Base-by-base conservation (phyloP, 164 flowering plant species). In the Kingdonia uniflora region DNA sequence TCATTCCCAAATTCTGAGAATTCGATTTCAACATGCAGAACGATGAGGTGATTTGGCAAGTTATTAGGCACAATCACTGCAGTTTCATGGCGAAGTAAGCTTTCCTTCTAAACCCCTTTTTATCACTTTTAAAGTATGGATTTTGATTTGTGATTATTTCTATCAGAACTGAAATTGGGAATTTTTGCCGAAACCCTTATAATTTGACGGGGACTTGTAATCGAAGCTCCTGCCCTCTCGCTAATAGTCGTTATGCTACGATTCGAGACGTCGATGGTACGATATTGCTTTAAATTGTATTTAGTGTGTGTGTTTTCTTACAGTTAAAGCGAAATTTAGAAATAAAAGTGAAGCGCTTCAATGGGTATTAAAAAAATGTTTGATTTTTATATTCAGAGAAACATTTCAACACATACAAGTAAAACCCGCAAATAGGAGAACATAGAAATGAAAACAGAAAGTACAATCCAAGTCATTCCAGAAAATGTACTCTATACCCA, bases 11-110 rank as follows among this genome's bases (percentile, higher is more conserved):
- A n/a, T n/a, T n/a, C n/a, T n/a, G n/a, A n/a, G n/a, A n/a, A n/a
- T n/a, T n/a, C n/a, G n/a, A n/a, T n/a, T n/a, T 44, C 57, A 57
- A 74, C 70, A 87, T 91, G 98, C 96, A 91, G 76, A 75, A 84
- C 74, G 96, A 87, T 67, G 95, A 85, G 69, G 87, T 85, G 42
- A 85, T 87, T 49, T 91, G 98, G 96, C 88, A 87, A 57, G 81
- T 80, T 33, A 84, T 91, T 68, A 66, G 95, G 42, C 98, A 91
- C 81, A 85, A 78, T 14, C 95, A 85, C 63, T 91, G 98, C 73
- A 85, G 98, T 71, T 87, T 69, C 76, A 87, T 85, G 96, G 66
- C 88, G 77, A 91, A 87, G 98, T 91, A 52, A 58, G 66, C 19
- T 39, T 6, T 29, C 51, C 1, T 21, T 29, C 51, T 19, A 57